Evolutionary conservation across 768 basidiomycete genomes (phyloP).

Genomic region (Holtermannia corniformis): DNA sequence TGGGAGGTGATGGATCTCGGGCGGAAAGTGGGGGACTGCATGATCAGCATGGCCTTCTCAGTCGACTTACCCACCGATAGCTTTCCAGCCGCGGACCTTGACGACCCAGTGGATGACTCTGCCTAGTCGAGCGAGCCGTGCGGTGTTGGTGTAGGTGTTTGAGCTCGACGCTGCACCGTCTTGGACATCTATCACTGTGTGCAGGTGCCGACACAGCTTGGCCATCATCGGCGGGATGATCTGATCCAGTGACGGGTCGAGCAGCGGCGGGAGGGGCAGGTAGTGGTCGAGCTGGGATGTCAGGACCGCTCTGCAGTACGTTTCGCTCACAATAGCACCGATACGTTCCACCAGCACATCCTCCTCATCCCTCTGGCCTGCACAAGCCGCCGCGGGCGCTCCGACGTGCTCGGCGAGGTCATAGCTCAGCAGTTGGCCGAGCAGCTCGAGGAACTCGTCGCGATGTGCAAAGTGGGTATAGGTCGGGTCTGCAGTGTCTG

Average conservation of each 20-base stretch:
- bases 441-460: conserved; percentile 52
- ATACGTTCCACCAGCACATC: conserved; percentile 24
- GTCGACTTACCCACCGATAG: conserved; percentile 63
- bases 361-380: conserved; percentile 44
- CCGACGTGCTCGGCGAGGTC: conserved; percentile 42
- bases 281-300: conserved; percentile 64
- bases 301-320: background rate
- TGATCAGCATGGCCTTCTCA: background rate
- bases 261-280: conserved; percentile 83
- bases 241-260: conserved; percentile 77
- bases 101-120: conserved; percentile 59
- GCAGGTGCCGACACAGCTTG: conserved; percentile 40
- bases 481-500: conserved; percentile 32
- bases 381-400: conserved; percentile 46
- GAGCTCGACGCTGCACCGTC: conserved; percentile 19
- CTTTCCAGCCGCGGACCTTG: conserved; percentile 84
- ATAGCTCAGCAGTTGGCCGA: conserved; percentile 48
- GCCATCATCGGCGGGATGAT: conserved; percentile 69
- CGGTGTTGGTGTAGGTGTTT: conserved; percentile 45
- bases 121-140: conserved; percentile 51
- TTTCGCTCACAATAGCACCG: conserved; percentile 35
- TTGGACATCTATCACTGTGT: conserved; percentile 44
- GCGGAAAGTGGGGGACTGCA: conserved; percentile 86
- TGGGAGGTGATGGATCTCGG: conserved; percentile 71
- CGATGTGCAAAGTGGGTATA: conserved; percentile 39